Evolutionary conservation across 2,329 filamentous ascomycete species (phyloP).

Genomic region (Ascochyta rabiei): DNA sequence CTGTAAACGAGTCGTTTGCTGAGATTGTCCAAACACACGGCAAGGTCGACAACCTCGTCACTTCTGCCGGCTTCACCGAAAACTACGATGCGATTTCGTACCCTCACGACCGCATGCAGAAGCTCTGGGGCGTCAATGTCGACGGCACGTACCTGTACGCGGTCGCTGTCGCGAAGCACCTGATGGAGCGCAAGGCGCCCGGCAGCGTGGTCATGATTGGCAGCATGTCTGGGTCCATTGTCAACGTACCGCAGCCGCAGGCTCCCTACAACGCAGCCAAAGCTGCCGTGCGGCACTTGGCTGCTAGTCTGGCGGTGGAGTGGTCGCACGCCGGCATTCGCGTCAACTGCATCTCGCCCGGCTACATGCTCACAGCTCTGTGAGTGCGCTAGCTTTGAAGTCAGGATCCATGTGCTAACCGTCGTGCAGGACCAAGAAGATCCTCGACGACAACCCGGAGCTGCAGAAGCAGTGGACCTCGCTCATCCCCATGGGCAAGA

Average conservation of each 20-base stretch:
- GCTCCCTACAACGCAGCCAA: conserved; percentile 93
- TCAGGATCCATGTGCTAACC: conserved; percentile 17
- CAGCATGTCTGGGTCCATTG: conserved; percentile 91
- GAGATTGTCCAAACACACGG: conserved; percentile 75
- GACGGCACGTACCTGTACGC: conserved; percentile 92
- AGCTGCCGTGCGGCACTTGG: conserved; percentile 87
- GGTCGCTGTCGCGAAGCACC: conserved; percentile 80
- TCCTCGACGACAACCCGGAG: conserved; percentile 90
- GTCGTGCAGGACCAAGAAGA: conserved; percentile 79
- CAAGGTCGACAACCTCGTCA: conserved; percentile 89
- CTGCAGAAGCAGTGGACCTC: conserved; percentile 90
- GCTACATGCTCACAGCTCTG: conserved; percentile 95
- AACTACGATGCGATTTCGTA: conserved; percentile 93
- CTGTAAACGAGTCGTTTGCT: conserved; percentile 74
- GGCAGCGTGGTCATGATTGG: conserved; percentile 95
- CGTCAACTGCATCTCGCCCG: conserved; percentile 93
- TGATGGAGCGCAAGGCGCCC: conserved; percentile 78
- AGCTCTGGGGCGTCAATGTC: conserved; percentile 94
- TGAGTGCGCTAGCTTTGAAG: conserved; percentile 55
- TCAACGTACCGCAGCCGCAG: conserved; percentile 95
- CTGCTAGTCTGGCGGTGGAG: conserved; percentile 86
- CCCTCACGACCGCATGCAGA: conserved; percentile 87
- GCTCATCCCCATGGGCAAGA: conserved; percentile 89
- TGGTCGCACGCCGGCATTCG: conserved; percentile 88
- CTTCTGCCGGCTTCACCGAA: conserved; percentile 95